Conservation (phyloP, 2,329 filamentous ascomycete genomes). For the Paecilomyces sp. region DNA sequence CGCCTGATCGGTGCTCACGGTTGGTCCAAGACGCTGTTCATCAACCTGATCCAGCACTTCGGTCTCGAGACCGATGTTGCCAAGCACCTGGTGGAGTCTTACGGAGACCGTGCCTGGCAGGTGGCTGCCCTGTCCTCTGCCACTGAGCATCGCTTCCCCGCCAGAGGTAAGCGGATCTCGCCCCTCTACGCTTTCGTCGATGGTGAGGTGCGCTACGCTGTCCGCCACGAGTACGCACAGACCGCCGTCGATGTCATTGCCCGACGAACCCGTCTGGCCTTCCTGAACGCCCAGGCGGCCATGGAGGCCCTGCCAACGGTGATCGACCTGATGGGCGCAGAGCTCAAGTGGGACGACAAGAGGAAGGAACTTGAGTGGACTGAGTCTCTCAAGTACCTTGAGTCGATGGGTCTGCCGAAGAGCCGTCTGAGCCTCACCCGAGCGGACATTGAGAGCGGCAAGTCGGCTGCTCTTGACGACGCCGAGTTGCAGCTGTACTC, state of each 20-base stretch:
- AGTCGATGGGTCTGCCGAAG: conserved; percentile 56
- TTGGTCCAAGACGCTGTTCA: conserved; percentile 85
- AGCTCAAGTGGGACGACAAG: conserved; percentile 68
- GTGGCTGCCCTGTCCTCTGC: conserved; percentile 73
- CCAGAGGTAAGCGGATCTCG: conserved; percentile 72
- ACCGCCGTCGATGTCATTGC: conserved; percentile 85
- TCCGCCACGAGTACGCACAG: conserved; percentile 84
- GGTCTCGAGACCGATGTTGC: conserved; percentile 88
- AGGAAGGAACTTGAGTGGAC: conserved; percentile 76
- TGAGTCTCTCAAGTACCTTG: conserved; percentile 54
- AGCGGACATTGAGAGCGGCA: conserved; percentile 53
- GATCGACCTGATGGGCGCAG: conserved; percentile 82
- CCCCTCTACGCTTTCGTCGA: conserved; percentile 84
- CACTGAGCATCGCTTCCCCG: conserved; percentile 73
- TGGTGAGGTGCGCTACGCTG: conserved; percentile 82
- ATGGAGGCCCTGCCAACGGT: conserved; percentile 77
- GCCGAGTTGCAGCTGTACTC: conserved; percentile 33
- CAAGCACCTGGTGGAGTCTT: conserved; percentile 77
- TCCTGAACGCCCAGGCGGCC: conserved; percentile 85
- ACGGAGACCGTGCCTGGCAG: conserved; percentile 88
- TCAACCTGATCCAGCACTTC: conserved; percentile 90
- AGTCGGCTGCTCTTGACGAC: conserved; percentile 38
- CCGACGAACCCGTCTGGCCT: conserved; percentile 74
- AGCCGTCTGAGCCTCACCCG: conserved; percentile 49
- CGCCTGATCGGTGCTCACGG: conserved; percentile 78